Evolutionary conservation across 2,329 filamentous ascomycete species (phyloP).

Genomic region (Cordyceps cicadae): DNA sequence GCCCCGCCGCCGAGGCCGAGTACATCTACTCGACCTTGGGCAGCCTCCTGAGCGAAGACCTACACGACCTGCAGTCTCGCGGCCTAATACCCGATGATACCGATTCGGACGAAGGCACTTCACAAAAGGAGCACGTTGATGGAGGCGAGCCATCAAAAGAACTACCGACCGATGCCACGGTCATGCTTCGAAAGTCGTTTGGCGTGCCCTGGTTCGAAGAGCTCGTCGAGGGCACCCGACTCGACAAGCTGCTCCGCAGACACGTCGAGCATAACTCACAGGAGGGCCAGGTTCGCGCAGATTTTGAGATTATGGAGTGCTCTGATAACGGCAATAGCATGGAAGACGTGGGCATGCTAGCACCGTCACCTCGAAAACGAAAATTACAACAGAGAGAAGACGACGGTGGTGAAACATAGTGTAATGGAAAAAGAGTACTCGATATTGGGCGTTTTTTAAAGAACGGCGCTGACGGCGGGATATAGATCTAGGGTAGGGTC

Average conservation of each 20-base stretch:
- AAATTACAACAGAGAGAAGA: slow-evolving; percentile 31
- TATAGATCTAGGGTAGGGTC: background rate
- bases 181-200: slow-evolving; percentile 46
- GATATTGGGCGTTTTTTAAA: background rate
- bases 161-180: slow-evolving; percentile 24
- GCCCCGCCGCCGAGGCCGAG: slow-evolving; percentile 60
- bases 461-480: background rate
- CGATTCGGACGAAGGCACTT: slow-evolving; percentile 20
- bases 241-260: slow-evolving; percentile 60
- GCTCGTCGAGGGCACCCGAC: slow-evolving; percentile 64
- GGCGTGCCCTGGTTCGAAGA: slow-evolving; percentile 81
- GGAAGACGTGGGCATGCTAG: slow-evolving; percentile 29
- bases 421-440: background rate
- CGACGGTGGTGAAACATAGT: background rate
- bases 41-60: slow-evolving; percentile 61
- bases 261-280: slow-evolving; percentile 44
- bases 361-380: slow-evolving; percentile 37
- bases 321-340: slow-evolving; percentile 35
- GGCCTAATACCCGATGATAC: slow-evolving; percentile 54
- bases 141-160: slow-evolving; percentile 17
- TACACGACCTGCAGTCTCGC: slow-evolving; percentile 64
- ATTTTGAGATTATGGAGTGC: slow-evolving; percentile 82
- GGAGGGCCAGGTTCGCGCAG: slow-evolving; percentile 59
- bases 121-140: slow-evolving; percentile 18
- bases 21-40: slow-evolving; percentile 78